phyloP scores from a whole-genome alignment of 495 filamentous ascomycete genomes.

The Trichoderma reesei region DNA sequence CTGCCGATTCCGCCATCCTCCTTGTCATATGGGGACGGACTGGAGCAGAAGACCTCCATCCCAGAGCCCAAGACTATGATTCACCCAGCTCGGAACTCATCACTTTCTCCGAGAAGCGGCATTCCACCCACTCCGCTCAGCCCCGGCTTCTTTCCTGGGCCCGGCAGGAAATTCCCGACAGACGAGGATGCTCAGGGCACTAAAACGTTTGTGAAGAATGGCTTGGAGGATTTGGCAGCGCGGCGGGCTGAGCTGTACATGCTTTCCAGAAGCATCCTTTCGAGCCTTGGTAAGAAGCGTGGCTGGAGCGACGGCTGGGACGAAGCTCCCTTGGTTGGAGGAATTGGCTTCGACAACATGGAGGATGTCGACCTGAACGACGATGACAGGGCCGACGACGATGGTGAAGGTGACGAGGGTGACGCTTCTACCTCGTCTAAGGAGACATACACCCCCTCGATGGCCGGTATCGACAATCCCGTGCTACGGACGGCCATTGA shows the following conservation, averaged over 20 bases:
- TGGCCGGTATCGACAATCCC: constrained; percentile 41
- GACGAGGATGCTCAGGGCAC: constrained; percentile 23
- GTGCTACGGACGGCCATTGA: constrained; percentile 41
- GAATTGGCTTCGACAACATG: constrained; percentile 39
- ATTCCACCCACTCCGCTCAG: constrained; percentile 30
- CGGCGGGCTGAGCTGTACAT: constrained; percentile 69
- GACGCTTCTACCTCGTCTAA: constrained; percentile 9
- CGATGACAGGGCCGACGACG: no score
- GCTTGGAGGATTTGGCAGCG: constrained; percentile 74
- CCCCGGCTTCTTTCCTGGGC: constrained; percentile 35
- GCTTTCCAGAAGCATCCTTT: constrained; percentile 69
- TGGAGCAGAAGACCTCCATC: constrained; percentile 43
- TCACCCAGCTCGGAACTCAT: constrained; percentile 47
- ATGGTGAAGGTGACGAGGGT: constrained; percentile 18
- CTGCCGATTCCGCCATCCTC: constrained; percentile 57
- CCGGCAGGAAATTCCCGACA: constrained; percentile 17
- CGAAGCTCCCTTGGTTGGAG: constrained; percentile 47
- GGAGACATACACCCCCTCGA: constrained; percentile 15
- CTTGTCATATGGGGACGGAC: constrained; percentile 28
- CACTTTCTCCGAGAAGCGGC: constrained; percentile 29
- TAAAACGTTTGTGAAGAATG: constrained; percentile 43
- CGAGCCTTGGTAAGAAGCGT: constrained; percentile 58
- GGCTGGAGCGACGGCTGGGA: constrained; percentile 76
- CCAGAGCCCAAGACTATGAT: constrained; percentile 56
- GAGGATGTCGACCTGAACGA: constrained; percentile 46